A percentile compares a stretch with the other conserved stretches of the same genome.
phyloP scores from a whole-genome alignment of 2,329 filamentous ascomycete species.

The Fusarium lyarnte region DNA sequence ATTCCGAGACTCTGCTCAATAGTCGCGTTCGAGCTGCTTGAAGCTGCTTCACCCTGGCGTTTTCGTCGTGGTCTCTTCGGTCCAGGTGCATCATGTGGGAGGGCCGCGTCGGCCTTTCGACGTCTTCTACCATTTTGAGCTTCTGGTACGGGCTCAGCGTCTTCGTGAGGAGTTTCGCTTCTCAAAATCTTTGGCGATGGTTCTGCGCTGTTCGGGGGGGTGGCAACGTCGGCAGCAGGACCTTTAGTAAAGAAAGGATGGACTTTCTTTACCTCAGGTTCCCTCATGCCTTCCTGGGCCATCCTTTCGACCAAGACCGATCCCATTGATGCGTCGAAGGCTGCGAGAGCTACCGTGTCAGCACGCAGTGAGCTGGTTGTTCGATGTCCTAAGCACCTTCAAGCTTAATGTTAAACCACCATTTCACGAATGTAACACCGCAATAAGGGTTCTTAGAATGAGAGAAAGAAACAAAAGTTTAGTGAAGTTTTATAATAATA shows the following conservation, averaged over 20 bases:
- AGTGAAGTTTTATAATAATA: not conserved
- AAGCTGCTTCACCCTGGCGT: conserved; percentile 25
- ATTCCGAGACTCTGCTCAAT: conserved; percentile 19
- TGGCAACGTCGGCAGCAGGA: conserved; percentile 16
- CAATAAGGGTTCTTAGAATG: not conserved
- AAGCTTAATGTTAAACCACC: conserved; percentile 25
- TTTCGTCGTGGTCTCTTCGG: conserved; percentile 44
- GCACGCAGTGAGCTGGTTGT: not conserved
- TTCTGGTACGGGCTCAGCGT: conserved; percentile 30
- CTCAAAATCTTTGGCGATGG: not conserved
- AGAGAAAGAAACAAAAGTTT: not conserved
- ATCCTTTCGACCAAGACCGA: conserved; percentile 55
- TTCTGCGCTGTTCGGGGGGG: not conserved
- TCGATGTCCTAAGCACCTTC: conserved; percentile 16
- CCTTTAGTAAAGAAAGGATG: conserved; percentile 64
- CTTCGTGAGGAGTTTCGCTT: not conserved
- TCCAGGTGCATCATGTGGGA: conserved; percentile 32
- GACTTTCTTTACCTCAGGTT: conserved; percentile 55
- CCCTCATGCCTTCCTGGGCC: conserved; percentile 52
- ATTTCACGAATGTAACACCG: conserved; percentile 15
- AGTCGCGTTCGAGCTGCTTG: conserved; percentile 16
- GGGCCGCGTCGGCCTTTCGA: conserved; percentile 49
- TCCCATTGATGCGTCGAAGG: conserved; percentile 51
- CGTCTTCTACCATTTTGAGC: conserved; percentile 53
- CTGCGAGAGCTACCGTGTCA: conserved; percentile 11